These are phyloP conservation scores for Cotoneaster glaucophyllus DNA, from an alignment of 306 rosid genomes.

Conservation along the genomic window DNA sequence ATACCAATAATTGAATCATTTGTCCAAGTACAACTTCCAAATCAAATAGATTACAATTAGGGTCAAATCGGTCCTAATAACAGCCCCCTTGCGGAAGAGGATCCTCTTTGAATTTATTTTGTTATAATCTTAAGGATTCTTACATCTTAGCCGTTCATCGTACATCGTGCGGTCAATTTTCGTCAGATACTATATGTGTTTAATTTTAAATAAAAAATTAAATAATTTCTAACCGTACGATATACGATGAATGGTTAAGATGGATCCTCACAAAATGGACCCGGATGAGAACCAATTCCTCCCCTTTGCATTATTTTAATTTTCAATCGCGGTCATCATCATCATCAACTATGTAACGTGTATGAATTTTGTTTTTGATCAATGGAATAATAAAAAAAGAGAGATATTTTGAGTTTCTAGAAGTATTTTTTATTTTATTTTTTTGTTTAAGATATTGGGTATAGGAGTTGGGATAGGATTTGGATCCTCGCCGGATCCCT, in stretches of 20 bases:
- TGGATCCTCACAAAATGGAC: too few species aligned
- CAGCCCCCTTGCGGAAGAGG: neutral
- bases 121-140: fast-evolving
- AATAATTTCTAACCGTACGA: fast-evolving
- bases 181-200: too few species aligned
- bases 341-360: neutral
- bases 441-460: neutral
- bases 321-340: too few species aligned
- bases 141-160: too few species aligned
- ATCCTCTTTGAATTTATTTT: too few species aligned
- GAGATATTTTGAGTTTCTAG: neutral
- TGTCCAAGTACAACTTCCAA: neutral
- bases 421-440: too few species aligned
- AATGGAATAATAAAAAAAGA: neutral
- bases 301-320: neutral
- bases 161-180: fast-evolving
- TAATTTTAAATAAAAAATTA: too few species aligned
- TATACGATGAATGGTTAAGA: too few species aligned
- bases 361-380: neutral
- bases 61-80: too few species aligned
- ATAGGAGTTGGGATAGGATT: too few species aligned
- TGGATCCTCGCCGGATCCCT: too few species aligned
- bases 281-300: too few species aligned
- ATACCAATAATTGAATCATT: neutral
- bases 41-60: neutral